Percentiles rank a stretch among this genome's conserved stretches.
These are phyloP conservation scores for Sutorius eximius DNA, from an alignment of 1,284 basidiomycete genomes.

Conservation along the genomic window DNA sequence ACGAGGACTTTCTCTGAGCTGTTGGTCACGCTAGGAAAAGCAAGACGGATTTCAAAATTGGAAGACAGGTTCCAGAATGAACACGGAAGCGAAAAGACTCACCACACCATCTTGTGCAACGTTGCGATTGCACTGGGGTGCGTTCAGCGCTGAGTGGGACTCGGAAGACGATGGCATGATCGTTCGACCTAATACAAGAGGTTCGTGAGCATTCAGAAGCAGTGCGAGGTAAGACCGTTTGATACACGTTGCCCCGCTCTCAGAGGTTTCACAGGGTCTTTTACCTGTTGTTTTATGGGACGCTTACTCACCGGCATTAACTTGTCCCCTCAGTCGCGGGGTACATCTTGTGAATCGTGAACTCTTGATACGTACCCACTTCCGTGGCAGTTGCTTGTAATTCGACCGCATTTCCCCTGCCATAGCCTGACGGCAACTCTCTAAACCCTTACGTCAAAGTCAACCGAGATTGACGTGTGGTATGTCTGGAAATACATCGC, in stretches of 20 bases:
- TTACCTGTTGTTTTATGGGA: background rate
- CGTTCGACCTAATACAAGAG: background rate
- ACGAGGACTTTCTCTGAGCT: background rate
- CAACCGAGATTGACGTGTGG: background rate
- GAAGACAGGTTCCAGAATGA: background rate
- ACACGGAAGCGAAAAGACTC: background rate
- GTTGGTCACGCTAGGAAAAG: conserved; percentile 3
- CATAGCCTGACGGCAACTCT: background rate
- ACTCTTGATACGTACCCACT: background rate
- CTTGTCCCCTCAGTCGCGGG: background rate
- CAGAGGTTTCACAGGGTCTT: conserved; percentile 9
- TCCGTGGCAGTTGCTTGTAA: background rate
- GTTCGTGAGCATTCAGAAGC: background rate
- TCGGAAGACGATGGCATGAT: conserved; percentile 4
- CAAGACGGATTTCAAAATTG: background rate
- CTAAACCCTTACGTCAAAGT: background rate
- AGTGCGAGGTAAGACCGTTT: background rate
- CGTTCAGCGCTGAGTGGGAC: background rate
- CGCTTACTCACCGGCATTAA: conserved; percentile 10
- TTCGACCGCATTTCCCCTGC: background rate
- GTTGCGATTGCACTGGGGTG: background rate
- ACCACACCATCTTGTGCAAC: conserved; percentile 10
- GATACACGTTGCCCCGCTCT: conserved; percentile 2
- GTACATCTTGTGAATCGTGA: background rate
- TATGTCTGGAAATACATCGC: background rate